Base-by-base conservation (phyloP, 257 asterid genomes). In the Nicotiana tabacum region DNA sequence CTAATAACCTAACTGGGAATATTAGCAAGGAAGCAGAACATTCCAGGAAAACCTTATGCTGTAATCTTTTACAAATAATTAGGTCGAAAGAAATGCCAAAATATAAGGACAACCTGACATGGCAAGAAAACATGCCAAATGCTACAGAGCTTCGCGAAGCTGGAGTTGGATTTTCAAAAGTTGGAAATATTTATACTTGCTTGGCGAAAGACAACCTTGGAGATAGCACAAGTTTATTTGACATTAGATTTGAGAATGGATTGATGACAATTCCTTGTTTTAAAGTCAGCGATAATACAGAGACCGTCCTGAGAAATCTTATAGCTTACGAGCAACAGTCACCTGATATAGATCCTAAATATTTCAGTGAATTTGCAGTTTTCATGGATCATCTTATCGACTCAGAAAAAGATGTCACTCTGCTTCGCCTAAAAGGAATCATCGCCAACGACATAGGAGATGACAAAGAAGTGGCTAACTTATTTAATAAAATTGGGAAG, bases 81-180 rank as follows among this genome's bases (percentile, higher is more conserved):
- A 57, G 7, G 27, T 18, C 9, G 27, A 57, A 18, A 57, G 2
- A n/a, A 1, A 8, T 21, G 9, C 29, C 30, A 21, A 4, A 0
- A 1, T 10, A n/a, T 58, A 7, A 18, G 65, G 21, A 18, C 65
- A 8, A 57, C 27, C 64, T 1, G 1, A 58, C 29, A 58, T 69
- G 27, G 29, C 9, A 74, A 2, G 18, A 57, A 51, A 69, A 62
- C 10, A 76, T 82, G 66, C 81, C 24, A 4, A 65, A 57, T n/a
- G 83, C 51, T n/a, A 82, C 32, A 15, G 83, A 85, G 67, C 85
- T 85, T 11, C 65, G 32, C 3, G 83, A 85, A 77, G 85, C 81
- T 27, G 87, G 87, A 18, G 61, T 77, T 21, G 53, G n/a, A 8
- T 66, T 85, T 61, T 9, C 70, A 55, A 82, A 66, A 58, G 37